Percentiles rank a stretch among this genome's conserved stretches.
These are phyloP conservation scores for Mucor plumbeus DNA, from an alignment of 371 early-diverging fungal genomes.

Conservation along the genomic window DNA sequence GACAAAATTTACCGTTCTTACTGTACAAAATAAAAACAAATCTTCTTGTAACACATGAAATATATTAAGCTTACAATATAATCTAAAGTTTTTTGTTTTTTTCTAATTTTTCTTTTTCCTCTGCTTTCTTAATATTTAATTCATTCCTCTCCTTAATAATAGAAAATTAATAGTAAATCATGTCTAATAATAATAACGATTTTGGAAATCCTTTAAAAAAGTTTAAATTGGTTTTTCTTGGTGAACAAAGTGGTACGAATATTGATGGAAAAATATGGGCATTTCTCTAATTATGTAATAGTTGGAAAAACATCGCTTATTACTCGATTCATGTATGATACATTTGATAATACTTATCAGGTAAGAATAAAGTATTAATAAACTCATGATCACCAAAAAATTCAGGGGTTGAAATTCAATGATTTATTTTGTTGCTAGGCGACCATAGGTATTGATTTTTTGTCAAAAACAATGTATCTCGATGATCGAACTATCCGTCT, in stretches of 20 bases:
- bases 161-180: constrained; percentile 3
- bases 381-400: background rate
- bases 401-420: background rate
- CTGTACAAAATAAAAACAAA: background rate
- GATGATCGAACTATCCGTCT: constrained; percentile 97
- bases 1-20: too few relatives aligned
- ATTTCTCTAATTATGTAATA: constrained; percentile 27
- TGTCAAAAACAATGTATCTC: constrained; percentile 98
- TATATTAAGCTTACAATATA: background rate
- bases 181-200: constrained; percentile 32
- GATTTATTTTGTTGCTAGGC: constrained; percentile 63
- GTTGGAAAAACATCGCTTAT: constrained; percentile 99
- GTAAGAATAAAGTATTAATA: constrained; percentile 41
- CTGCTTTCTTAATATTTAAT: background rate
- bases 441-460: constrained; percentile 99
- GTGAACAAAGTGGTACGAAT: constrained; percentile 92
- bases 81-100: background rate
- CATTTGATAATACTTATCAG: constrained; percentile 96
- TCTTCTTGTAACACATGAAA: constrained; percentile 3
- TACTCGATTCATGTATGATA: constrained; percentile 98
- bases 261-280: background rate
- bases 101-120: background rate
- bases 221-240: constrained; percentile 93
- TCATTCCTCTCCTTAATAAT: constrained; percentile 10
- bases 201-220: constrained; percentile 76